A percentile compares a stretch with the other conserved stretches of the same genome.
Evolutionary conservation across 164 flowering plant species (phyloP).

Genomic region (Annona squamosa): DNA sequence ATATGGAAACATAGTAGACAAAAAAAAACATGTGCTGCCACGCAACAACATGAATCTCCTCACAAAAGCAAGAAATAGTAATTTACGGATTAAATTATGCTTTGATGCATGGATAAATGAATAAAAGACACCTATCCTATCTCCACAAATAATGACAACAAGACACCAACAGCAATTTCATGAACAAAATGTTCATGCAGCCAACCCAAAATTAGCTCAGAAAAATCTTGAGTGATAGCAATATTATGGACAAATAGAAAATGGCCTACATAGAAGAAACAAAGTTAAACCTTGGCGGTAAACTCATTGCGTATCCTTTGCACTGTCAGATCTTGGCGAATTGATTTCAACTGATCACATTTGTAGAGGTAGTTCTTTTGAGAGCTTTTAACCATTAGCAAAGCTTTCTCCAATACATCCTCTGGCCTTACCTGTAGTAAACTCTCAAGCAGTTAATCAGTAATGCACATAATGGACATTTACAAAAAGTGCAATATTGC

Average conservation of each 20-base stretch:
- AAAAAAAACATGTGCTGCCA: no score
- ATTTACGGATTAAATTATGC: no score
- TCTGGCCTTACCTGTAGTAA: conserved; percentile 85
- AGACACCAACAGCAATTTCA: no score
- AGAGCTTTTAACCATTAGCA: conserved; percentile 74
- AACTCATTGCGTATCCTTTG: conserved; percentile 75
- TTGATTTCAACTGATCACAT: conserved; percentile 97
- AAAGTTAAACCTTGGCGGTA: conserved; percentile 62
- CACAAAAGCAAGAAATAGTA: background rate
- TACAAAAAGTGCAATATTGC: background rate
- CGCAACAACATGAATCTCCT: background rate
- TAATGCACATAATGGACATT: background rate
- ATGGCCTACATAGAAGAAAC: background rate
- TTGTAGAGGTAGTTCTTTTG: conserved; percentile 87
- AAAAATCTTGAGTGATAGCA: background rate
- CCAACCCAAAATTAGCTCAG: background rate
- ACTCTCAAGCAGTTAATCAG: background rate
- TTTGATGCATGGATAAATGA: no score
- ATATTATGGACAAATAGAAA: background rate
- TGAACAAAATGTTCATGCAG: no score
- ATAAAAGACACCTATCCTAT: no score
- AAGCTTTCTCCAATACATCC: conserved; percentile 79
- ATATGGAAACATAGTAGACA: background rate
- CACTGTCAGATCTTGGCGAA: conserved; percentile 94
- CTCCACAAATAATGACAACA: no score